A percentile compares a stretch with the other conserved stretches of the same genome.
phyloP scores from a whole-genome alignment of 108 stramenopile genomes.

The Schizochytrium sp. region DNA sequence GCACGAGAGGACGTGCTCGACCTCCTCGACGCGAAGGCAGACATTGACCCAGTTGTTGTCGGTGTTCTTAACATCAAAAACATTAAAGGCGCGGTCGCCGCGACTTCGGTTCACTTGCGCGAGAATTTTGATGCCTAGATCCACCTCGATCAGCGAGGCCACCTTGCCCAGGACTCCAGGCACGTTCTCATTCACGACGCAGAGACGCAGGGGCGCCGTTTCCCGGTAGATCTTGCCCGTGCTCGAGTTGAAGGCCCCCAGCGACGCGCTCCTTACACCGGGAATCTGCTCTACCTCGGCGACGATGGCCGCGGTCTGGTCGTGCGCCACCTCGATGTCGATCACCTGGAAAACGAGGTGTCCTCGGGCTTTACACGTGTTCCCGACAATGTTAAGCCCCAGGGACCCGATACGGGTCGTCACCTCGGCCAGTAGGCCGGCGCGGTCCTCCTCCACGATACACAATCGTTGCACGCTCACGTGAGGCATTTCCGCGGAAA shows the following conservation, averaged over 20 bases:
- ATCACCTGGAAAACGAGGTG: neutral
- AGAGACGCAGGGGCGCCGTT: neutral
- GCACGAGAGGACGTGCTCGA: neutral
- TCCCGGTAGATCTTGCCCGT: neutral
- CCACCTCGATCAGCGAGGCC: neutral
- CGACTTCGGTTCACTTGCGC: neutral
- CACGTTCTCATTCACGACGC: neutral
- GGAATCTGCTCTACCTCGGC: neutral
- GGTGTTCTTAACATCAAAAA: neutral
- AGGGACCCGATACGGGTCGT: neutral
- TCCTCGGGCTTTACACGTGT: neutral
- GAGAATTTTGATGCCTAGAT: constrained; percentile 1
- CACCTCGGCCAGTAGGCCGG: neutral
- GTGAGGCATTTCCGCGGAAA: too few relatives aligned
- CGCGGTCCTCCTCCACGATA: neutral
- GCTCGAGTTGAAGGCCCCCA: neutral
- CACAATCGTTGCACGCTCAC: neutral
- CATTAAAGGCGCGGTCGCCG: neutral
- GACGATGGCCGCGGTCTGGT: neutral
- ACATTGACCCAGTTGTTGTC: neutral
- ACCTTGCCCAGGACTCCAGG: constrained; percentile 1
- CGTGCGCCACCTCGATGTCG: neutral
- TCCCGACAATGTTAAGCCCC: constrained; percentile 8
- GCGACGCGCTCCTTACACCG: neutral
- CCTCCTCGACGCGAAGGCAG: neutral